These are phyloP conservation scores for Mortierella sp. DNA, from an alignment of 371 early-diverging fungal genomes.

Conservation along the genomic window DNA sequence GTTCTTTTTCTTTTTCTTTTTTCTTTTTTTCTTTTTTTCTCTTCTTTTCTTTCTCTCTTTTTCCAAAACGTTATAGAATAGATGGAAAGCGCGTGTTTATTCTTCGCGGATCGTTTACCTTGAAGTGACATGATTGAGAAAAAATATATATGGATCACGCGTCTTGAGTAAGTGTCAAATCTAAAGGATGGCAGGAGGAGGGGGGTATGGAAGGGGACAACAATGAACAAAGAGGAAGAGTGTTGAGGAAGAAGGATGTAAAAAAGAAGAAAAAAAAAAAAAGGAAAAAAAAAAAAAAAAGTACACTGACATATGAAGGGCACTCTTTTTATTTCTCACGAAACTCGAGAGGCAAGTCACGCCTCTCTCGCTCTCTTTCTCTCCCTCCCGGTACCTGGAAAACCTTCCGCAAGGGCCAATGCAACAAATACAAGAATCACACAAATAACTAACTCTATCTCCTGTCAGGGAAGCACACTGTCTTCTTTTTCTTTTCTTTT, in stretches of 20 bases:
- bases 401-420: not conserved
- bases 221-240: not conserved
- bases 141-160: too few species aligned
- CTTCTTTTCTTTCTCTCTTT: too few species aligned
- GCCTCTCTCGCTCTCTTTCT: not conserved
- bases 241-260: not conserved
- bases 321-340: too few species aligned
- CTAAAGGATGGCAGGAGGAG: too few species aligned
- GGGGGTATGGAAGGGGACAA: too few species aligned
- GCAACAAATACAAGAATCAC: not conserved
- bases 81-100: too few species aligned
- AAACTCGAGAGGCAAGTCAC: not conserved
- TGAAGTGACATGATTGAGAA: slow-evolving; percentile 31
- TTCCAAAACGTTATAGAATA: too few species aligned
- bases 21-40: too few species aligned
- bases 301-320: not conserved
- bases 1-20: too few species aligned
- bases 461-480: not conserved
- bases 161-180: too few species aligned
- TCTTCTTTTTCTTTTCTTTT: not conserved
- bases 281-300: not conserved
- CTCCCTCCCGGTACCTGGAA: not conserved
- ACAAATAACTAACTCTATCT: too few species aligned
- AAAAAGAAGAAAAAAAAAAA: slow-evolving; percentile 1
- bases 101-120: slow-evolving; percentile 11